phyloP scores from a whole-genome alignment of 352 stramenopile genomes.

The Pythium guiyangense region DNA sequence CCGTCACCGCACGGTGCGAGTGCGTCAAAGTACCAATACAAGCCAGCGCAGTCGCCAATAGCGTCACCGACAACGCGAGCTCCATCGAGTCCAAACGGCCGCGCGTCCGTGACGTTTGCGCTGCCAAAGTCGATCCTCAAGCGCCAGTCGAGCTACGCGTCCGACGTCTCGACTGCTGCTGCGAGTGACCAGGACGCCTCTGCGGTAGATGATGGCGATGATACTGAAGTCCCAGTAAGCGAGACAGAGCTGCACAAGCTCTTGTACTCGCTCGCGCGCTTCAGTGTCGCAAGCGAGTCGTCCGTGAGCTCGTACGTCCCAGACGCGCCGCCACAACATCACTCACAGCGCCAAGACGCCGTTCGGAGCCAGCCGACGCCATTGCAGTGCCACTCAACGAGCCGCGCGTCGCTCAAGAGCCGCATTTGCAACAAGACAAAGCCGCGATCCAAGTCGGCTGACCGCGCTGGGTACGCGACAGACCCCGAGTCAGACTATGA shows the following conservation, averaged over 20 bases:
- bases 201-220: not conserved
- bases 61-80: not conserved
- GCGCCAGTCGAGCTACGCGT: constrained; percentile 38
- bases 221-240: constrained; percentile 7
- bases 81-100: not conserved
- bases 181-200: constrained; percentile 16
- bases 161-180: constrained; percentile 28
- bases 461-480: constrained; percentile 10
- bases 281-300: constrained; percentile 37
- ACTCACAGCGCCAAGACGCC: not conserved
- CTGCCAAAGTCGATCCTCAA: constrained; percentile 40
- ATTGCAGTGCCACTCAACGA: constrained; percentile 2
- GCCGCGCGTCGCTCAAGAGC: constrained; percentile 9
- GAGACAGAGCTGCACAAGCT: constrained; percentile 62
- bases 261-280: constrained; percentile 50
- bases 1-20: not conserved
- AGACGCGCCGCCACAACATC: not conserved
- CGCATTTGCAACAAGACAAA: constrained; percentile 4
- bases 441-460: constrained; percentile 11
- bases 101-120: constrained; percentile 34
- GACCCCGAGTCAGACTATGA: constrained; percentile 4
- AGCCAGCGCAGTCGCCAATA: not conserved
- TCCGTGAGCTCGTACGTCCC: constrained; percentile 8
- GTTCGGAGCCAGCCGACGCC: constrained; percentile 2
- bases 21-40: not conserved